Evolutionary conservation across 305 asterid genomes (phyloP).

Genomic region (Fraxinus greggii): DNA sequence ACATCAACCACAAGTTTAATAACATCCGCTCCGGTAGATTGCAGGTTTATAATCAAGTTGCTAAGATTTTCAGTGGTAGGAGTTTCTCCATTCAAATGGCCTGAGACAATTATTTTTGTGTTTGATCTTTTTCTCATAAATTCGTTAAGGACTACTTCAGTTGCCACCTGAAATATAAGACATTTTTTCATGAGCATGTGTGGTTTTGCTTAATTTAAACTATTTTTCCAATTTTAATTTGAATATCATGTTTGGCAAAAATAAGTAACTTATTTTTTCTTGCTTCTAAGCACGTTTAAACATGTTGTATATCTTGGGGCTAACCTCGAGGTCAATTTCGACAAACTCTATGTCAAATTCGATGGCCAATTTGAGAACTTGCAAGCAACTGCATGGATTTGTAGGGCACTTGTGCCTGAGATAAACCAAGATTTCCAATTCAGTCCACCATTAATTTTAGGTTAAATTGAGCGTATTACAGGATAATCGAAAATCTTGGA

Average conservation of each 20-base stretch:
- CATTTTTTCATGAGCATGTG: not conserved
- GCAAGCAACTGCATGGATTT: slow-evolving; percentile 26
- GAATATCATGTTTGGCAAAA: not conserved
- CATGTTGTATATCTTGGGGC: not conserved
- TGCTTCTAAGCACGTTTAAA: not conserved
- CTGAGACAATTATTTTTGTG: slow-evolving; percentile 49
- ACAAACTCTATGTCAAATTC: slow-evolving; percentile 52
- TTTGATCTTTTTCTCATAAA: slow-evolving; percentile 42
- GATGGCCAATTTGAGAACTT: slow-evolving; percentile 49
- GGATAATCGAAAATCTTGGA: not conserved
- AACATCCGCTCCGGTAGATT: slow-evolving; percentile 51
- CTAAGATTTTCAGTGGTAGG: slow-evolving; percentile 44
- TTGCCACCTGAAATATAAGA: slow-evolving; percentile 37
- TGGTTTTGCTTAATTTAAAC: not conserved
- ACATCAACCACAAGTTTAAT: slow-evolving; percentile 56
- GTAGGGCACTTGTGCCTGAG: slow-evolving; percentile 32
- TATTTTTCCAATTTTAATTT: not conserved
- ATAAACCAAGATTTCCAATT: not conserved
- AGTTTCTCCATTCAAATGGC: slow-evolving; percentile 28
- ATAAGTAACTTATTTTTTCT: not conserved
- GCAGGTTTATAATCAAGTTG: slow-evolving; percentile 41
- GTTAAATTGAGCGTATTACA: not conserved
- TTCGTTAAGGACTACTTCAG: slow-evolving; percentile 33
- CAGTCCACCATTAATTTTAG: not conserved
- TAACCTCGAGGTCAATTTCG: slow-evolving; percentile 48